phyloP scores from a whole-genome alignment of 768 basidiomycete species.

The Suillus lakei region DNA sequence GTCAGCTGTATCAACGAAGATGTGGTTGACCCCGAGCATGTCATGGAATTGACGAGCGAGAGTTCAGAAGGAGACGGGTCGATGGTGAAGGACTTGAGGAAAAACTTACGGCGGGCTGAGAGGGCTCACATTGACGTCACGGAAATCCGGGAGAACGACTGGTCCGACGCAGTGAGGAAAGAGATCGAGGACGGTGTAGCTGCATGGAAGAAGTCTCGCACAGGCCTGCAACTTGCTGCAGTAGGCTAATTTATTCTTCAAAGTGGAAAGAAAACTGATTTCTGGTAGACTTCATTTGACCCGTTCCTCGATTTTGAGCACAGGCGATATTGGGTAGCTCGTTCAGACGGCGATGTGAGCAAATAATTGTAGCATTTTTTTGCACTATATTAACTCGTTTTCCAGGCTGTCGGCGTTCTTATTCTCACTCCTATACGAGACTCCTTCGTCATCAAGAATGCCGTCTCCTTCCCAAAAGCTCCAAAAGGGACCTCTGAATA shows the following conservation, averaged over 20 bases:
- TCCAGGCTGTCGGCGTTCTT: conserved; percentile 50
- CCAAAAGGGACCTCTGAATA: conserved; percentile 59
- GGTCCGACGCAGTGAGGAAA: conserved; percentile 48
- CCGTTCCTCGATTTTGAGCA: conserved; percentile 63
- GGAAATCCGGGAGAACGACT: conserved; percentile 44
- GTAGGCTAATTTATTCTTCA: conserved; percentile 24
- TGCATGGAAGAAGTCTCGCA: conserved; percentile 58
- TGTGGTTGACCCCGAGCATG: conserved; percentile 52
- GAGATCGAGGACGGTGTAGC: conserved; percentile 56
- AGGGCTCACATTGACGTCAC: conserved; percentile 55
- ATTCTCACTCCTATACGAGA: conserved; percentile 53
- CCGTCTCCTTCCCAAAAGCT: conserved; percentile 55
- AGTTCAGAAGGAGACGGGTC: conserved; percentile 41
- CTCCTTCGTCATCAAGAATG: conserved; percentile 61
- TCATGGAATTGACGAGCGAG: conserved; percentile 44
- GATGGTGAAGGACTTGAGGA: conserved; percentile 61
- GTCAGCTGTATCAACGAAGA: conserved; percentile 70
- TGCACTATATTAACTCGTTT: not conserved
- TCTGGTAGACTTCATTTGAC: conserved; percentile 44
- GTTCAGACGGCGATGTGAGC: conserved; percentile 29
- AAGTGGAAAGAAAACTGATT: not conserved
- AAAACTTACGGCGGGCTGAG: conserved; percentile 64
- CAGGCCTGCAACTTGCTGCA: conserved; percentile 62
- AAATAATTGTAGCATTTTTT: not conserved
- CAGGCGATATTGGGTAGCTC: conserved; percentile 61